These are phyloP conservation scores for Aurantiochytrium sp. DNA, from an alignment of 108 stramenopile genomes.

Conservation along the genomic window DNA sequence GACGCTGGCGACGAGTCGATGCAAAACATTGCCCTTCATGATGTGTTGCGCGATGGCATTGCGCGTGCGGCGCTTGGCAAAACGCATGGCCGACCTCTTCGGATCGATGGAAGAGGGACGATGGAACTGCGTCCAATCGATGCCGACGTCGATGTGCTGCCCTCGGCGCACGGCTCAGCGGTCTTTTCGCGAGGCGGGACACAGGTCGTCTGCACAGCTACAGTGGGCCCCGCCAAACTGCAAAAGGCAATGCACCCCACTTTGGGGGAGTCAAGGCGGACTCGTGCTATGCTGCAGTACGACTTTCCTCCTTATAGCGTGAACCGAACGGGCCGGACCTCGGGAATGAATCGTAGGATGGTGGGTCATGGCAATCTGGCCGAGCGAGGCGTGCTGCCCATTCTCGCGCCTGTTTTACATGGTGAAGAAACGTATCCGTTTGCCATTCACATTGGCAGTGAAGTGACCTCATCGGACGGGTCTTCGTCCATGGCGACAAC, in stretches of 20 bases:
- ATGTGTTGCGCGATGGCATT: neutral
- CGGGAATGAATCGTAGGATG: conserved; percentile 55
- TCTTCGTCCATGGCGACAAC: conserved; percentile 70
- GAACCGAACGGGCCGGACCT: conserved; percentile 44
- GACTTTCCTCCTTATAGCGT: conserved; percentile 73
- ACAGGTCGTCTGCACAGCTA: conserved; percentile 67
- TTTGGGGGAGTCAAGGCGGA: neutral
- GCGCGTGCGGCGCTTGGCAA: neutral
- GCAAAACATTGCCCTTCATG: neutral
- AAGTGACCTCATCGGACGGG: conserved; percentile 73
- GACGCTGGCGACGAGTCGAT: neutral
- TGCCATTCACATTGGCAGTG: conserved; percentile 64
- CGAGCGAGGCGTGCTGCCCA: conserved; percentile 69
- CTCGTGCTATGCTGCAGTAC: conserved; percentile 61
- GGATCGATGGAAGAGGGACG: neutral
- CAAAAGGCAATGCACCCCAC: neutral
- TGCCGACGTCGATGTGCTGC: neutral
- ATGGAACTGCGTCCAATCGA: neutral
- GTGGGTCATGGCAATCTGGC: conserved; percentile 75
- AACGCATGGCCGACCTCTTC: neutral
- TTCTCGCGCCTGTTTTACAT: conserved; percentile 54
- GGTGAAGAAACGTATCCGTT: conserved; percentile 63
- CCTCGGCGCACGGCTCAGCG: conserved; percentile 67
- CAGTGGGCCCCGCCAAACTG: conserved; percentile 35
- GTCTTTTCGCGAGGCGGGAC: conserved; percentile 72